Evolutionary conservation across 352 stramenopile species (phyloP).

Genomic region (Phytophthora citricola): DNA sequence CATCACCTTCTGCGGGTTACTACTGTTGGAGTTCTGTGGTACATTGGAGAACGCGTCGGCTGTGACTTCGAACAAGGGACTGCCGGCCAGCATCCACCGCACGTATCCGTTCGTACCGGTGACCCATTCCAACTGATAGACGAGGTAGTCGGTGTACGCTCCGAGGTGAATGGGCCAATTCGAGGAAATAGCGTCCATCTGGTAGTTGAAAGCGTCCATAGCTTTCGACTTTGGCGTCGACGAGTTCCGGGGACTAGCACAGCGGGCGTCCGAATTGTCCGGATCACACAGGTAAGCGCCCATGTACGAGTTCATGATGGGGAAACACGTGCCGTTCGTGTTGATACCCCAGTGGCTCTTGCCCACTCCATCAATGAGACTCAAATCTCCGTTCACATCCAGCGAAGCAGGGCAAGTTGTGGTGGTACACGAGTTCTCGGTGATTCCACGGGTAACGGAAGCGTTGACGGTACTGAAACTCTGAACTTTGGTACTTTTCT

Average conservation of each 20-base stretch:
- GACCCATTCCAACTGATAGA: slow-evolving; percentile 55
- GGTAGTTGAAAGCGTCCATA: slow-evolving; percentile 59
- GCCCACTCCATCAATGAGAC: slow-evolving; percentile 47
- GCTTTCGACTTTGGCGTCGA: slow-evolving; percentile 47
- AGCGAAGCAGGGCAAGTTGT: slow-evolving; percentile 53
- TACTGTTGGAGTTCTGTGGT: slow-evolving; percentile 44
- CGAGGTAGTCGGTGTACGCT: slow-evolving; percentile 76
- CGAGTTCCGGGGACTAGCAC: slow-evolving; percentile 52
- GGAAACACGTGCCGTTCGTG: slow-evolving; percentile 56
- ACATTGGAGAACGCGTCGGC: slow-evolving; percentile 53
- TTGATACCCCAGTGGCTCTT: slow-evolving; percentile 64
- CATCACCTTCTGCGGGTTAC: slow-evolving; percentile 84
- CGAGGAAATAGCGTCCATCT: slow-evolving; percentile 61
- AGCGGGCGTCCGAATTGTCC: slow-evolving; percentile 44
- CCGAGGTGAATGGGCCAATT: slow-evolving; percentile 80
- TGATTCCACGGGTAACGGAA: slow-evolving; percentile 50
- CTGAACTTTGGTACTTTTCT: slow-evolving; percentile 40
- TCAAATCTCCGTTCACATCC: slow-evolving; percentile 57
- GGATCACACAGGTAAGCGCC: slow-evolving; percentile 58
- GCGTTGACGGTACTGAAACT: slow-evolving; percentile 48
- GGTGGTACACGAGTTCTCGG: slow-evolving; percentile 50
- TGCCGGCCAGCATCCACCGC: slow-evolving; percentile 71
- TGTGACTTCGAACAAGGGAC: slow-evolving; percentile 84
- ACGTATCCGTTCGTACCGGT: slow-evolving; percentile 48
- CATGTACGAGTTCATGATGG: slow-evolving; percentile 65